Conservation (phyloP, 352 stramenopile genomes). For the Pythium monospermum region DNA sequence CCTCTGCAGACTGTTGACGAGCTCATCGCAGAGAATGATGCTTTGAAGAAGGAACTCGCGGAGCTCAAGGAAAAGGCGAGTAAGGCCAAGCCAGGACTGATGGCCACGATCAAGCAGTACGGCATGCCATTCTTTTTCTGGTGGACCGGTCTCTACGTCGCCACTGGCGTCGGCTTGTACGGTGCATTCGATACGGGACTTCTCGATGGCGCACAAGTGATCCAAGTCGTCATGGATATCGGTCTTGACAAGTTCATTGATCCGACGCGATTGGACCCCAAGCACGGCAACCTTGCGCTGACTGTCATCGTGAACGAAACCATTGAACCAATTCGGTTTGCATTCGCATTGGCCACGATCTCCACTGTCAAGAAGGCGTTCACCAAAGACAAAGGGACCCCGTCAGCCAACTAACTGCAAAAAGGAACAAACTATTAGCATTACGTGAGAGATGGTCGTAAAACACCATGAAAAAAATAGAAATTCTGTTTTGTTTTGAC, state of each 20-base stretch:
- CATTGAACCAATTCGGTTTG: conserved; percentile 81
- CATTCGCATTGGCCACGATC: conserved; percentile 81
- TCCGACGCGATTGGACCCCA: conserved; percentile 68
- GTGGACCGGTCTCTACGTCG: conserved; percentile 78
- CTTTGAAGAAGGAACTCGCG: conserved; percentile 63
- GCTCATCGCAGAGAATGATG: conserved; percentile 69
- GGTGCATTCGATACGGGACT: conserved; percentile 66
- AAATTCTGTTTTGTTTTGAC: background rate
- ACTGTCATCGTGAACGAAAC: conserved; percentile 84
- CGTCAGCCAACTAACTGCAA: conserved; percentile 4
- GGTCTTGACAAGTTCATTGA: conserved; percentile 78
- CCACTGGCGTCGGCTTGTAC: conserved; percentile 69
- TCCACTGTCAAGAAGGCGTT: conserved; percentile 72
- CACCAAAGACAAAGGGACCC: conserved; percentile 24
- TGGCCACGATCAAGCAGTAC: conserved; percentile 79
- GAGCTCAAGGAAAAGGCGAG: conserved; percentile 48
- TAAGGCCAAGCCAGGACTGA: conserved; percentile 66
- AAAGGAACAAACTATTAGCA: too few species aligned
- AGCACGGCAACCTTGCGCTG: conserved; percentile 83
- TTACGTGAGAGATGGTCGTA: too few species aligned
- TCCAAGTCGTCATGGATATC: conserved; percentile 80
- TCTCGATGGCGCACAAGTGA: conserved; percentile 67
- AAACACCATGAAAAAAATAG: too few species aligned
- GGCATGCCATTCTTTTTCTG: conserved; percentile 80
- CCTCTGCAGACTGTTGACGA: conserved; percentile 62